Evolutionary conservation across 352 stramenopile genomes (phyloP).

Genomic region (Pythium pyrilobum): DNA sequence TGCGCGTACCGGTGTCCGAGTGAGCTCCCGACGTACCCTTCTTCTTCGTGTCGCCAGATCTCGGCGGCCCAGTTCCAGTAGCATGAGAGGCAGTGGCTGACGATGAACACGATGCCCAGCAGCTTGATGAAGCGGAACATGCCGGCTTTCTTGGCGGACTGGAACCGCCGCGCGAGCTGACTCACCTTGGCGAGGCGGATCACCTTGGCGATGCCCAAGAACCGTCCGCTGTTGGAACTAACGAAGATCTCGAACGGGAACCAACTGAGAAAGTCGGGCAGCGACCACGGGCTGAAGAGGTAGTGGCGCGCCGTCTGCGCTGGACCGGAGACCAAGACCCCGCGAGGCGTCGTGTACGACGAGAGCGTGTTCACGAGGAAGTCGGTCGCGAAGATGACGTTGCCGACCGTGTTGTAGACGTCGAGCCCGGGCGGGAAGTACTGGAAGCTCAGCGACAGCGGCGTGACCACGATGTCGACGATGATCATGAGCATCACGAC

Average conservation of each 20-base stretch:
- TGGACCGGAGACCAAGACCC: slow-evolving; percentile 43
- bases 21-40: slow-evolving; percentile 21
- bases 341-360: slow-evolving; percentile 47
- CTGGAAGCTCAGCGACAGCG: slow-evolving; percentile 47
- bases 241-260: slow-evolving; percentile 58
- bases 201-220: slow-evolving; percentile 63
- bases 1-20: slow-evolving; percentile 42
- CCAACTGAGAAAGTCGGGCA: slow-evolving; percentile 64
- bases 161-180: slow-evolving; percentile 43
- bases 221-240: slow-evolving; percentile 25
- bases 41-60: slow-evolving; percentile 36
- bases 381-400: slow-evolving; percentile 48
- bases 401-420: slow-evolving; percentile 34
- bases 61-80: slow-evolving; percentile 58
- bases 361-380: slow-evolving; percentile 57
- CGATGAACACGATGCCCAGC: slow-evolving; percentile 47
- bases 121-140: slow-evolving; percentile 50
- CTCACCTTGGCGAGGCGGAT: slow-evolving; percentile 65
- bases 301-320: slow-evolving; percentile 41
- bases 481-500: slow-evolving; percentile 57
- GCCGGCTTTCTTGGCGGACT: slow-evolving; percentile 62
- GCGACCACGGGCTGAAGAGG: slow-evolving; percentile 44
- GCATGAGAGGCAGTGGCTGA: slow-evolving; percentile 56
- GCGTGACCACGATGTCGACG: slow-evolving; percentile 52
- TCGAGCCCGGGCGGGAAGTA: slow-evolving; percentile 25